Conservation (phyloP, 1,284 basidiomycete genomes). For the Papiliotrema flavescens region DNA sequence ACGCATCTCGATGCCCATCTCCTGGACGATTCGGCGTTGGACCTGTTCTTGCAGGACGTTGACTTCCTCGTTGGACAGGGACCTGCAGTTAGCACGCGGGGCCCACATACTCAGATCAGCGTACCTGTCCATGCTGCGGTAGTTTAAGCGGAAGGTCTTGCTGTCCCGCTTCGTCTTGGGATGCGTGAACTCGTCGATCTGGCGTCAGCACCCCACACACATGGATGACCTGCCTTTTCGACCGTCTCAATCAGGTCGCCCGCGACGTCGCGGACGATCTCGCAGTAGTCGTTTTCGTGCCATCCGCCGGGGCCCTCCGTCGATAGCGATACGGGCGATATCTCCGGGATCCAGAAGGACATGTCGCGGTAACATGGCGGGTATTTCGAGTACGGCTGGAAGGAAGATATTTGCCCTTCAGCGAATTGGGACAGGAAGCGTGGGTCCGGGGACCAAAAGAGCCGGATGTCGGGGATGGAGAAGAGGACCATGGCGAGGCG, state of each 20-base stretch:
- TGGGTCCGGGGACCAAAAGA: constrained; percentile 92
- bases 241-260: constrained; percentile 92
- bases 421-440: constrained; percentile 87
- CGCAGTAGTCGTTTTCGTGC: constrained; percentile 97
- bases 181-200: constrained; percentile 92
- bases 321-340: constrained; percentile 5
- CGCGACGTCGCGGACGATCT: constrained; percentile 85
- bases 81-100: constrained; percentile 37
- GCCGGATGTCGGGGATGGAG: constrained; percentile 95
- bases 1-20: constrained; percentile 53
- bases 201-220: not conserved
- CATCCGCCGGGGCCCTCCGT: constrained; percentile 47
- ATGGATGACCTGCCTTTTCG: constrained; percentile 57
- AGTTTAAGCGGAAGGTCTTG: constrained; percentile 87
- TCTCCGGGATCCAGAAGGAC: constrained; percentile 76
- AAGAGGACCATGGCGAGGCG: constrained; percentile 98
- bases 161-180: constrained; percentile 79
- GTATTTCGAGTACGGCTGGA: constrained; percentile 85
- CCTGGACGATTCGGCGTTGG: constrained; percentile 44
- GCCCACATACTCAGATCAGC: constrained; percentile 10
- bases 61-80: constrained; percentile 84
- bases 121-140: constrained; percentile 93
- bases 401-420: constrained; percentile 68
- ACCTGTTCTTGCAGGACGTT: constrained; percentile 66
- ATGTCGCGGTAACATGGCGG: constrained; percentile 86